Conservation (phyloP, 805 yeast genomes). For the Jamesozyma gamospora region DNA sequence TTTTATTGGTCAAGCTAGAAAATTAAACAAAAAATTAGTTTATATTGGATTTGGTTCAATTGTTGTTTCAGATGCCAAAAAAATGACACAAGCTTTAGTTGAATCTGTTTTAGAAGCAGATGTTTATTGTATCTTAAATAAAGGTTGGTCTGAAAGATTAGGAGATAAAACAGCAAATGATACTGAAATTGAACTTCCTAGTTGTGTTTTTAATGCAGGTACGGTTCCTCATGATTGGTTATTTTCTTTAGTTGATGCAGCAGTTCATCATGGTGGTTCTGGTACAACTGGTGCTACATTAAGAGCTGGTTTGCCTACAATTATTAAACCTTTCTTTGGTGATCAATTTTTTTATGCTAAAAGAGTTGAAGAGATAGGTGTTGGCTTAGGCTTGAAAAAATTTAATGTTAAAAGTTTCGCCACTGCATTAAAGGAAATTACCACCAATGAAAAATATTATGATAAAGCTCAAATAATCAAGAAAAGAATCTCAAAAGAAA, state of each 20-base stretch:
- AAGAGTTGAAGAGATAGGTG: slow-evolving; percentile 82
- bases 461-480: slow-evolving; percentile 59
- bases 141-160: slow-evolving; percentile 88
- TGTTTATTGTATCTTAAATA: slow-evolving; percentile 77
- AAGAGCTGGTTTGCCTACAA: slow-evolving; percentile 78
- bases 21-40: slow-evolving; percentile 58
- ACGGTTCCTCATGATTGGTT: slow-evolving; percentile 90
- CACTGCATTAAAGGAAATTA: slow-evolving; percentile 59
- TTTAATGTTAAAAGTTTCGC: slow-evolving; percentile 54
- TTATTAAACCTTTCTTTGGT: slow-evolving; percentile 91
- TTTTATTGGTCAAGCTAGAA: slow-evolving; percentile 55
- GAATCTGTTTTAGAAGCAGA: slow-evolving; percentile 73
- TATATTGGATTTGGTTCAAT: slow-evolving; percentile 95
- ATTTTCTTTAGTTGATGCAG: slow-evolving; percentile 80
- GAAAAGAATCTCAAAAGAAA: slow-evolving; percentile 52
- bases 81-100: slow-evolving; percentile 65
- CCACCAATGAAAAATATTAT: slow-evolving; percentile 56
- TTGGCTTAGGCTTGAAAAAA: slow-evolving; percentile 61
- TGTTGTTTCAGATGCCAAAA: slow-evolving; percentile 74
- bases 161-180: slow-evolving; percentile 29
- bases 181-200: slow-evolving; percentile 45
- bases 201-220: slow-evolving; percentile 59
- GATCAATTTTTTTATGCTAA: slow-evolving; percentile 90
- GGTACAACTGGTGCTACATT: slow-evolving; percentile 93
- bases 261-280: slow-evolving; percentile 95